Percentiles rank a stretch among this genome's conserved stretches.
phyloP scores from a whole-genome alignment of 306 rosid genomes.

The Acacia melanoxylon region DNA sequence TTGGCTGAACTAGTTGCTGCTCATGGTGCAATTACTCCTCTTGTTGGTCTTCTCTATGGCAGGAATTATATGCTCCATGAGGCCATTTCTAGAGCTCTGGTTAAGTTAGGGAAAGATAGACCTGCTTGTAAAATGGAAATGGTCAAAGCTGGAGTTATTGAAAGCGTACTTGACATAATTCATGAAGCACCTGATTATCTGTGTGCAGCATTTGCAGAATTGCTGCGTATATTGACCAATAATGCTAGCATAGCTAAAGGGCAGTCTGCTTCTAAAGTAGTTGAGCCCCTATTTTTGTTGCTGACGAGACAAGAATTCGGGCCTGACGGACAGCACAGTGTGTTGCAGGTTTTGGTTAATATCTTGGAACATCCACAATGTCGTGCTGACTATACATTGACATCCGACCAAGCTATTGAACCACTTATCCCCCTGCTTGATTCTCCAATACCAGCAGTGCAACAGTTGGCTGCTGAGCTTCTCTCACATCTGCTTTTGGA shows the following conservation, averaged over 20 bases:
- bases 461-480: slow-evolving; percentile 97
- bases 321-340: slow-evolving; percentile 96
- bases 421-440: slow-evolving; percentile 93
- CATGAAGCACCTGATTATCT: slow-evolving; percentile 93
- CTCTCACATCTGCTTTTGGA: slow-evolving; percentile 86
- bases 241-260: slow-evolving; percentile 98
- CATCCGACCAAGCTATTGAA: slow-evolving; percentile 84
- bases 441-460: slow-evolving; percentile 89
- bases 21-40: slow-evolving; percentile 92
- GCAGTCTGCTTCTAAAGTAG: slow-evolving; percentile 86
- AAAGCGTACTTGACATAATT: slow-evolving; percentile 79
- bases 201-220: slow-evolving; percentile 82
- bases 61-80: slow-evolving; percentile 90
- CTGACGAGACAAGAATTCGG: slow-evolving; percentile 82
- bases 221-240: slow-evolving; percentile 94
- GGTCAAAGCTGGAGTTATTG: slow-evolving; percentile 97
- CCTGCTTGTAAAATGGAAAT: slow-evolving; percentile 98
- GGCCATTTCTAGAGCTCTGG: slow-evolving; percentile 90
- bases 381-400: slow-evolving; percentile 82
- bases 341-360: slow-evolving; percentile 92
- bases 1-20: slow-evolving; percentile 95
- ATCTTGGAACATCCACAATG: slow-evolving; percentile 95
- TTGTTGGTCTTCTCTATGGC: slow-evolving; percentile 87
- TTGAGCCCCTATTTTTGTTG: slow-evolving; percentile 85
- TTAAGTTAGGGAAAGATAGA: slow-evolving; percentile 94